Evolutionary conservation across 2,329 filamentous ascomycete species (phyloP), one percentile per base, ranked within the genome.

Genomic region (Pyrenophora seminiperda): DNA sequence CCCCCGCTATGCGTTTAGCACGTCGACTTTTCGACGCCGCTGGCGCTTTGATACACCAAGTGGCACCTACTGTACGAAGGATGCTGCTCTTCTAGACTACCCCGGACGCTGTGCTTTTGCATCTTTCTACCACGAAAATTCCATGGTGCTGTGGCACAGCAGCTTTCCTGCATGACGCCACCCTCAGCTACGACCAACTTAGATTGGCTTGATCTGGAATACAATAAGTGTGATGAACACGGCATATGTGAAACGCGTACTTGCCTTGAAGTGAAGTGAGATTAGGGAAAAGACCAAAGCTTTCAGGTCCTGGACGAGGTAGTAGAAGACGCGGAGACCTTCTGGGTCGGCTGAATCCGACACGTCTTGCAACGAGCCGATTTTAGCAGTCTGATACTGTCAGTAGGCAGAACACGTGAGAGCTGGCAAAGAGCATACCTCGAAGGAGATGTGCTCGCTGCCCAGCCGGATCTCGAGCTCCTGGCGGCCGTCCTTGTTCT

Each of bases 401-500:
- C 41, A 74, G 66, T 18, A 11, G 5, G 5, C 13, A 1, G 19
- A 2, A 22, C 1, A 19, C 3, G 10, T 5, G 2, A 20, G 1
- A 14, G 2, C 10, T 33, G 18, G 14, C 20, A 2, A 17, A 5
- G 10, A 34, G 4, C 66, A 80, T 74, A 92, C 92, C 87, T 99
- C 94, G 62, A 99, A 99, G 1, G 91, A 95, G 63, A 99, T 97
- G 73, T 97, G 93, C 58, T 99, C 94, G 66, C 89, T 94, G 33
- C 93, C 94, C 47, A 99, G 73, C 40, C 92, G 84, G 51, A 99
- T 97, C 75, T 99, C 94, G 39, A 99, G 81, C 77, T 99, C 94
- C 73, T 99, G 94, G 58, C 93, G 85, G 29, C 94, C 94, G 66
- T 99, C 94, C 77, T 97, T 97, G 79, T 99, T 99, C 83, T 97